Conservation (phyloP, 2,329 filamentous ascomycete species). For the Talaromyces sp. region DNA sequence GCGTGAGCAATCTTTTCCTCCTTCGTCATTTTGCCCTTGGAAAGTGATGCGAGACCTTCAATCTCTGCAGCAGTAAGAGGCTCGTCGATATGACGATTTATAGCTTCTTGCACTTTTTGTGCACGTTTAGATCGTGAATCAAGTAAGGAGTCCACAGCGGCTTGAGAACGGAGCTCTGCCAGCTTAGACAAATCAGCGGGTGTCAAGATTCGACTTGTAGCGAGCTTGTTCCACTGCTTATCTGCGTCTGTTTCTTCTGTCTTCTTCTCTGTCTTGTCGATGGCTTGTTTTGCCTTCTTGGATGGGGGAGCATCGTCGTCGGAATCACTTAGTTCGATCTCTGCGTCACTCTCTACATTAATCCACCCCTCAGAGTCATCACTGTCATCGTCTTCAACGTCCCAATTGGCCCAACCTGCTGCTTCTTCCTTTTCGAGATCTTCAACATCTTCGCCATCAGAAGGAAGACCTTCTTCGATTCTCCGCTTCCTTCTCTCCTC, state of each 20-base stretch:
- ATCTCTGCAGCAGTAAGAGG: conserved; percentile 88
- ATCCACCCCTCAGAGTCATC: conserved; percentile 89
- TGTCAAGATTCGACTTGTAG: conserved; percentile 91
- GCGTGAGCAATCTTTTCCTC: conserved; percentile 84
- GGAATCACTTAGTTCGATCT: conserved; percentile 67
- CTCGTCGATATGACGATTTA: conserved; percentile 73
- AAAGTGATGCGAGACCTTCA: conserved; percentile 74
- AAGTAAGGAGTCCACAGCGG: conserved; percentile 64
- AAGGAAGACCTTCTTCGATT: conserved; percentile 63
- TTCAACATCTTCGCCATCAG: conserved; percentile 59
- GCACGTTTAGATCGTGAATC: conserved; percentile 41
- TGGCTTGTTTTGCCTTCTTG: conserved; percentile 61
- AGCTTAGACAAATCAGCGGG: conserved; percentile 95
- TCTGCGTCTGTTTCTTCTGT: conserved; percentile 44
- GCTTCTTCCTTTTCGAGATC: conserved; percentile 61
- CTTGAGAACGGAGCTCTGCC: conserved; percentile 74
- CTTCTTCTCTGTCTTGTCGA: conserved; percentile 32
- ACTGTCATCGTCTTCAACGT: conserved; percentile 58
- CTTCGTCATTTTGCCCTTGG: conserved; percentile 73
- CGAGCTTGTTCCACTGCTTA: conserved; percentile 56
- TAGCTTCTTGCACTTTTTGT: conserved; percentile 43
- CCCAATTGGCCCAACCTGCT: conserved; percentile 57
- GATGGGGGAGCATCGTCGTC: conserved; percentile 69
- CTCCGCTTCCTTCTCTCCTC: conserved; percentile 76
- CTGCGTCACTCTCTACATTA: conserved; percentile 77